Conservation (phyloP, 306 rosid species). For the Hippophae gyantsensis region DNA sequence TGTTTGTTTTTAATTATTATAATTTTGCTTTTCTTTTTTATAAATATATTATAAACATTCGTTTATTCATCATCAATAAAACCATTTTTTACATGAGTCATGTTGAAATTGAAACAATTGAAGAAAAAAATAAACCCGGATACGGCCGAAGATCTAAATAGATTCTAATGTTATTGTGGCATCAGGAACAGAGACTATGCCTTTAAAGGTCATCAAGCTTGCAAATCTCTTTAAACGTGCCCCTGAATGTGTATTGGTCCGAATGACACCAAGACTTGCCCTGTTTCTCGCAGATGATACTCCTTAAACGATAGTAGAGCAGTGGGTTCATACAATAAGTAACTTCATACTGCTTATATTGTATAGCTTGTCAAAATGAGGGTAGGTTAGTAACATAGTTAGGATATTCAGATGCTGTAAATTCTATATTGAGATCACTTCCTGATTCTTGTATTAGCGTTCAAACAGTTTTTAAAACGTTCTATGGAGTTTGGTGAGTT, state of each 20-base stretch:
- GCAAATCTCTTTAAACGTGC: conserved; percentile 23
- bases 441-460: conserved; percentile 23
- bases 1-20: too few relatives aligned
- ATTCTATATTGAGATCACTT: conserved; percentile 23
- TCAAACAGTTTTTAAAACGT: conserved; percentile 17
- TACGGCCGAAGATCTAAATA: conserved; percentile 25
- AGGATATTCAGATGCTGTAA: conserved; percentile 17
- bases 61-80: too few relatives aligned
- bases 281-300: conserved; percentile 19
- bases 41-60: too few relatives aligned
- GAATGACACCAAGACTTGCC: conserved; percentile 23
- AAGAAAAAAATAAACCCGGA: conserved; percentile 14
- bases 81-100: too few relatives aligned
- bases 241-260: conserved; percentile 27
- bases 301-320: conserved; percentile 8
- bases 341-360: conserved; percentile 38
- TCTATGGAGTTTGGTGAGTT: conserved; percentile 29
- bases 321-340: conserved; percentile 24
- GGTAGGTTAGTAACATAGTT: conserved; percentile 27
- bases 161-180: conserved; percentile 21
- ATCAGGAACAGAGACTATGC: conserved; percentile 24
- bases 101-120: not conserved
- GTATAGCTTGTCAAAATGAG: conserved; percentile 34
- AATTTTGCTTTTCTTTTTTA: too few relatives aligned
- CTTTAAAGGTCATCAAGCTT: conserved; percentile 28